Percentiles rank a stretch among this genome's conserved stretches.
These are phyloP conservation scores for Lipomyces sp. DNA, from an alignment of 805 yeast species.

Conservation along the genomic window DNA sequence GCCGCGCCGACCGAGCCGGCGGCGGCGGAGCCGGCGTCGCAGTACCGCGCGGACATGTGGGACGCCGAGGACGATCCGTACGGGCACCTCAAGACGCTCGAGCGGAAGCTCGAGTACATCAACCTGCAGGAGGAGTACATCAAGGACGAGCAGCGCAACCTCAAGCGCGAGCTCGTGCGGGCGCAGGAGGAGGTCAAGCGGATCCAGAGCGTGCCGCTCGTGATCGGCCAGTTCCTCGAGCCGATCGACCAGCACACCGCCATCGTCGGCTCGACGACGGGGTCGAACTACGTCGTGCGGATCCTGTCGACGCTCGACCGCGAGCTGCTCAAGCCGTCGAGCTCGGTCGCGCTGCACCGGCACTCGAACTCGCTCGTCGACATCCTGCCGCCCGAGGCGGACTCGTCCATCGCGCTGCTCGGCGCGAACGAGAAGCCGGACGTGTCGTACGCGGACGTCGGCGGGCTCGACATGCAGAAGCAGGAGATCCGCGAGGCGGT, in stretches of 20 bases:
- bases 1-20: no score
- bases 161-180: conserved; percentile 87
- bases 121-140: conserved; percentile 91
- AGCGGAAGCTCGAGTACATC: conserved; percentile 83
- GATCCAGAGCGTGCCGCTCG: conserved; percentile 95
- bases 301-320: conserved; percentile 92
- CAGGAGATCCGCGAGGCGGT: conserved; percentile 99
- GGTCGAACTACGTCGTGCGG: conserved; percentile 94
- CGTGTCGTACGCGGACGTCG: conserved; percentile 95
- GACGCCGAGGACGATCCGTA: conserved; percentile 63
- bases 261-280: conserved; percentile 95
- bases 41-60: no score
- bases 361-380: conserved; percentile 97
- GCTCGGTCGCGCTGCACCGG: conserved; percentile 95
- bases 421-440: conserved; percentile 94
- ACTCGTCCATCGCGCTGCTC: conserved; percentile 89
- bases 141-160: conserved; percentile 95
- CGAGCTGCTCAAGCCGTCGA: conserved; percentile 88
- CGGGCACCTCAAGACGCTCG: conserved; percentile 77
- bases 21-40: no score
- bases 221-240: conserved; percentile 95
- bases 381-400: conserved; percentile 98
- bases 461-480: conserved; percentile 98
- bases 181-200: conserved; percentile 99
- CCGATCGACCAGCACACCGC: conserved; percentile 97